These are phyloP conservation scores for Priceomyces haplophilus DNA, from an alignment of 805 yeast genomes.

Conservation along the genomic window DNA sequence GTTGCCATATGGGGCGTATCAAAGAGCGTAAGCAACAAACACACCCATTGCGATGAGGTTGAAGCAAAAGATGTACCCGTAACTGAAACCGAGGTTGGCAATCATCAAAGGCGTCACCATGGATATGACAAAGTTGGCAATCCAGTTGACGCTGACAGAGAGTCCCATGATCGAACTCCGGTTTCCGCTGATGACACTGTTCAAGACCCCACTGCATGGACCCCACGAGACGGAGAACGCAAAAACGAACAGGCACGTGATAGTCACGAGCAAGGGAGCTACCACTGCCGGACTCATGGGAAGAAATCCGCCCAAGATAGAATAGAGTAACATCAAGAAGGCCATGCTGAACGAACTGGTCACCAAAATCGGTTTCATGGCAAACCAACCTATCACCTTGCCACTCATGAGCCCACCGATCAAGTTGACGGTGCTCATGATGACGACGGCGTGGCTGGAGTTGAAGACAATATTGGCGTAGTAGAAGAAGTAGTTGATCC, in stretches of 20 bases:
- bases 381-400: slow-evolving; percentile 12
- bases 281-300: neutral
- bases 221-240: slow-evolving; percentile 32
- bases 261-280: slow-evolving; percentile 12
- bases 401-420: slow-evolving; percentile 18
- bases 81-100: slow-evolving; percentile 15
- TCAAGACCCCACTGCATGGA: slow-evolving; percentile 25
- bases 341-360: slow-evolving; percentile 15
- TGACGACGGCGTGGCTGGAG: slow-evolving; percentile 13
- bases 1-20: too few species aligned
- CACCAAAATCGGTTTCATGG: slow-evolving; percentile 11
- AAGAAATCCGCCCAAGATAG: slow-evolving; percentile 10
- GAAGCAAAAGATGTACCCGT: slow-evolving; percentile 18
- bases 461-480: slow-evolving; percentile 24
- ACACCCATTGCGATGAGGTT: slow-evolving; percentile 15
- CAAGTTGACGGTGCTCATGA: slow-evolving; percentile 19
- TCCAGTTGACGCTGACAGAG: slow-evolving; percentile 21
- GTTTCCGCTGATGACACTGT: slow-evolving; percentile 21
- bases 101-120: slow-evolving; percentile 21
- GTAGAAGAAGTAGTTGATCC: slow-evolving; percentile 33
- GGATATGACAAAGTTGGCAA: slow-evolving; percentile 20
- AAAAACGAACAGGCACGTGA: slow-evolving; percentile 18
- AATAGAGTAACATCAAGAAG: slow-evolving; percentile 13
- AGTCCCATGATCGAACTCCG: slow-evolving; percentile 17
- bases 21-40: slow-evolving; percentile 7